Base-by-base conservation (phyloP, 257 asterid genomes). In the Salvia rosmarinus region DNA sequence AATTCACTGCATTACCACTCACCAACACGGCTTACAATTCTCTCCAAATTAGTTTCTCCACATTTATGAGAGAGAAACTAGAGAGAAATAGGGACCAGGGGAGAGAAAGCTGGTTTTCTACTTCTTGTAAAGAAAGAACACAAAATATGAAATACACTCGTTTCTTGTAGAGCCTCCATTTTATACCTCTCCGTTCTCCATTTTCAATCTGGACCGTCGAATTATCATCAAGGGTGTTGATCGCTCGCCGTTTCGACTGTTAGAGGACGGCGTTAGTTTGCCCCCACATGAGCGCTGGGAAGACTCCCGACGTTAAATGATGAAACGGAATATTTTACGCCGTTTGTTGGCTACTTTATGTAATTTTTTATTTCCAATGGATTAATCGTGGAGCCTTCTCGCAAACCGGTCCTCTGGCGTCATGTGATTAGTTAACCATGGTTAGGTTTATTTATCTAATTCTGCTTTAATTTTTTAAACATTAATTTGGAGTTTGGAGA, bases 81-180 rank as follows among this genome's bases (percentile, higher is more conserved):
- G 74, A 65, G 63, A 58, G 84, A 60, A 80, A 52, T 69, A 52
- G 64, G 39, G 46, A 3, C 4, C 11, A 63, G 20, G 49, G 4
- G 82, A 51, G 79, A 55, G 70, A 25, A 55, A 19, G 75, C 44
- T n/a, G 25, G 19, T 25, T 75, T 54, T 50, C 63, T 76, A 40
- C 80, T 77, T 75, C 83, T 66, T 79, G 65, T 20, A 76, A 77
- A 77, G 67, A 76, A 67, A 54, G 70, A 77, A 79, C 75, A 64
- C 58, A 76, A 75, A 72, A 20, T 40, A 83, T 80, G 83, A 83
- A 81, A 80, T 76, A 63, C 70, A 68, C 85, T 80, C 86, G 58
- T 77, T 74, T 67, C 79, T 89, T 70, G 81, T 78, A 74, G 63
- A 80, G 54, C 84, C 85, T 81, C 81, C 84, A 79, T 77, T 82